phyloP scores from a whole-genome alignment of 2,329 filamentous ascomycete genomes.

The Lasiodiplodia sp. region DNA sequence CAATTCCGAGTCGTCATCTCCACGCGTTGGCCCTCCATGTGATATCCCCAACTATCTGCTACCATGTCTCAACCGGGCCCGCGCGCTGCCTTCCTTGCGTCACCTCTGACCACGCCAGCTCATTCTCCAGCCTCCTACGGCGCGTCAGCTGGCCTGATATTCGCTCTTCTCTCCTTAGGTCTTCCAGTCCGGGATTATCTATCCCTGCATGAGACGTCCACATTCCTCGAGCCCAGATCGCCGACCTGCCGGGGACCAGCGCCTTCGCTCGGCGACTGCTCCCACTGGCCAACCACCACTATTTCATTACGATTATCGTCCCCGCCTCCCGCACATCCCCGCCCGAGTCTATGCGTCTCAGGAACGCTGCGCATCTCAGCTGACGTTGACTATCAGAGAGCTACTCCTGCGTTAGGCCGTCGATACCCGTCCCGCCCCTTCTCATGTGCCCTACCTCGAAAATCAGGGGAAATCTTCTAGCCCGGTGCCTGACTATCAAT shows the following conservation, averaged over 20 bases:
- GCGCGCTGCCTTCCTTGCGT: neutral
- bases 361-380: constrained; percentile 1
- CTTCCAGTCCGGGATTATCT: neutral
- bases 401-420: constrained; percentile 14
- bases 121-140: neutral
- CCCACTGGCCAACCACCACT: constrained; percentile 9
- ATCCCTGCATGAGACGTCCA: neutral
- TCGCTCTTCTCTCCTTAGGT: neutral
- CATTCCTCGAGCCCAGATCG: constrained; percentile 9
- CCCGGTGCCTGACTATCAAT: neutral
- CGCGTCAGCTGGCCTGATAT: neutral
- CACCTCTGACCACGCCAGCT: neutral
- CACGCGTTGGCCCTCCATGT: neutral
- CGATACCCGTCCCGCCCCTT: constrained; percentile 10
- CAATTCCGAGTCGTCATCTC: neutral
- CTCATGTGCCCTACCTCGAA: neutral
- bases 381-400: constrained; percentile 17
- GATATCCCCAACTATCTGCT: neutral
- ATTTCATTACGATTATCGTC: constrained; percentile 14
- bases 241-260: constrained; percentile 15
- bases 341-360: constrained; percentile 1
- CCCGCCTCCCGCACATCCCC: neutral
- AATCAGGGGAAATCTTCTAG: constrained; percentile 2
- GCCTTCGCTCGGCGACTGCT: constrained; percentile 5
- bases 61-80: neutral